Evolutionary conservation across 2,329 filamentous ascomycete species (phyloP).

Genomic region (Truncatella angustata): DNA sequence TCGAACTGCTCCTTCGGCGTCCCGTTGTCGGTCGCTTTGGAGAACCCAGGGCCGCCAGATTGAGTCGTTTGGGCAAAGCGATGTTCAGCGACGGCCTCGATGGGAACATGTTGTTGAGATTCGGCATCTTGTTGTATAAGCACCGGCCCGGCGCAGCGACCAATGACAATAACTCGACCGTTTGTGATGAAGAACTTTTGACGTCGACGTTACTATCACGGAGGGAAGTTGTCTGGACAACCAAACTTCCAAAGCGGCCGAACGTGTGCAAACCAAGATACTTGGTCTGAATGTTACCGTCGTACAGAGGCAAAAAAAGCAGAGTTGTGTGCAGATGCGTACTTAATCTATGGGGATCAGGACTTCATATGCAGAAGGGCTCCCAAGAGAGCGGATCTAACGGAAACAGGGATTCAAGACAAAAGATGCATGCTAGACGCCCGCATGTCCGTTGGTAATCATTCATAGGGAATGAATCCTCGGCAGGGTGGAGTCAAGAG

Average conservation of each 20-base stretch:
- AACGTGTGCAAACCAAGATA: too few species aligned
- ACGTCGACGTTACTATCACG: too few species aligned
- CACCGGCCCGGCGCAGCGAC: neutral
- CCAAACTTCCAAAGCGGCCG: too few species aligned
- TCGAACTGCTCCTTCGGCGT: constrained; percentile 10
- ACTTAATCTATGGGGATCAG: neutral
- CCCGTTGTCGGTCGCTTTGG: neutral
- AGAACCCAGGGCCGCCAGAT: constrained; percentile 6
- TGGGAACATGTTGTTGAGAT: constrained; percentile 9
- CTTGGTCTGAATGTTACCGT: too few species aligned
- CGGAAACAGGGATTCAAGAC: constrained; percentile 8
- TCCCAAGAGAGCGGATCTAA: neutral
- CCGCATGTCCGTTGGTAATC: constrained; percentile 8
- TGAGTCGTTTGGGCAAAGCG: constrained; percentile 9
- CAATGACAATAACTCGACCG: neutral
- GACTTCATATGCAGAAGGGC: constrained; percentile 8
- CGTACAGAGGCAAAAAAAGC: neutral
- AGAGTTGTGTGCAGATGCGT: neutral
- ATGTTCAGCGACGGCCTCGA: constrained; percentile 10
- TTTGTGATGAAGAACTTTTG: too few species aligned
- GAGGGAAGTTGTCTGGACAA: too few species aligned
- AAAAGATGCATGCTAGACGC: constrained; percentile 4
- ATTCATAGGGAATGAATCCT: neutral
- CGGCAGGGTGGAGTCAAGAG: neutral
- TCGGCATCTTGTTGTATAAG: neutral